Evolutionary conservation across 352 stramenopile species (phyloP).

Genomic region (Pythium coloratum): DNA sequence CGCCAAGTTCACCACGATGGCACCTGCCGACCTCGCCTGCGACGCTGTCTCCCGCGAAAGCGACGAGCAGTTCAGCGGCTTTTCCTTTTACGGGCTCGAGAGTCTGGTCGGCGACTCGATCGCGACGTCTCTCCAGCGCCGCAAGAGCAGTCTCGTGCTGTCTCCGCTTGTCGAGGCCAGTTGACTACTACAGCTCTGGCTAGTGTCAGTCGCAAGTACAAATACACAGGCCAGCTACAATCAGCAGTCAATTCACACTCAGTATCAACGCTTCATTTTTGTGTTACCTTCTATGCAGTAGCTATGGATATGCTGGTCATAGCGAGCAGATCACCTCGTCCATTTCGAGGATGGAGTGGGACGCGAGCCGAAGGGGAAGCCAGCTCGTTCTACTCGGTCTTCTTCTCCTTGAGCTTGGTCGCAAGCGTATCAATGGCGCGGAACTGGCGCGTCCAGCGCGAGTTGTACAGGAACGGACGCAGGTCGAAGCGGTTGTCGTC

Average conservation of each 20-base stretch:
- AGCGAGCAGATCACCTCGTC: background rate
- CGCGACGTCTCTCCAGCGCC: slow-evolving; percentile 20
- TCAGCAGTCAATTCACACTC: slow-evolving; percentile 8
- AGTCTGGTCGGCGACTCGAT: slow-evolving; percentile 29
- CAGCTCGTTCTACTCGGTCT: slow-evolving; percentile 38
- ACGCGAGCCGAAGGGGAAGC: background rate
- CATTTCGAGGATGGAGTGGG: background rate
- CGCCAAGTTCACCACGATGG: slow-evolving; percentile 86
- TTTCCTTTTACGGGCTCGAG: slow-evolving; percentile 71
- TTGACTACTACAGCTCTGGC: slow-evolving; percentile 3
- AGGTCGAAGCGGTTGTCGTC: slow-evolving; percentile 99
- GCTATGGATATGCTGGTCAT: background rate
- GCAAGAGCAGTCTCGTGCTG: slow-evolving; percentile 26
- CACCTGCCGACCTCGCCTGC: slow-evolving; percentile 60
- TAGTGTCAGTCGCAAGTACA: no score
- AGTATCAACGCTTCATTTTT: background rate
- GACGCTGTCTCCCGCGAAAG: slow-evolving; percentile 45
- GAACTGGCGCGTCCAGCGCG: slow-evolving; percentile 96
- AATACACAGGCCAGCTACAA: background rate
- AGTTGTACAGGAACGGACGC: slow-evolving; percentile 97
- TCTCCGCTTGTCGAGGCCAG: slow-evolving; percentile 13
- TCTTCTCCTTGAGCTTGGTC: slow-evolving; percentile 74
- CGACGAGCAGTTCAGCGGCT: slow-evolving; percentile 65
- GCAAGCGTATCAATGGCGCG: slow-evolving; percentile 92
- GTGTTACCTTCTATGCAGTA: no score